Conservation (phyloP, 2,329 filamentous ascomycete species). For the Hymenoscyphus fraxineus region DNA sequence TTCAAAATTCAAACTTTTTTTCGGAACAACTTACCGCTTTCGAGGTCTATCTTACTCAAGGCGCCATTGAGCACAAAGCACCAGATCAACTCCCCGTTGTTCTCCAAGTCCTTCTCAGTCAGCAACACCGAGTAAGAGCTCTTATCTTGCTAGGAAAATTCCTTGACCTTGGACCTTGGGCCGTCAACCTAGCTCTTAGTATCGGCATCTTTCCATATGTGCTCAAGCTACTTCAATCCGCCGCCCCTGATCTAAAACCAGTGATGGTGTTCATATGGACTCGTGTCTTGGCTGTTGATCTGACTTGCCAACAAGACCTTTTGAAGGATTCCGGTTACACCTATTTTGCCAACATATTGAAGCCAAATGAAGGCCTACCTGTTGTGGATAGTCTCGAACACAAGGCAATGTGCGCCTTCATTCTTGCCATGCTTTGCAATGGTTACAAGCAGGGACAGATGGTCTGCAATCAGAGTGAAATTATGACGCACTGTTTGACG, state of each 20-base stretch:
- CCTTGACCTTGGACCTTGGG: slow-evolving; percentile 93
- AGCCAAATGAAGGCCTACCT: slow-evolving; percentile 76
- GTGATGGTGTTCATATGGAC: slow-evolving; percentile 99
- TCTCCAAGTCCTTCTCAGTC: slow-evolving; percentile 89
- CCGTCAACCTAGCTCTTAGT: slow-evolving; percentile 93
- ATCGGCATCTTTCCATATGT: slow-evolving; percentile 99
- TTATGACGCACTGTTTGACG: slow-evolving; percentile 81
- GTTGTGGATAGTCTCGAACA: slow-evolving; percentile 89
- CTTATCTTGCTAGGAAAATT: slow-evolving; percentile 91
- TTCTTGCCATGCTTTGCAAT: slow-evolving; percentile 95
- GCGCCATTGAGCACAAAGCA: slow-evolving; percentile 77
- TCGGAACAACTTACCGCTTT: slow-evolving; percentile 96
- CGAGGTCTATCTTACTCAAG: slow-evolving; percentile 85
- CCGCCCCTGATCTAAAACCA: slow-evolving; percentile 88
- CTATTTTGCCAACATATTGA: slow-evolving; percentile 92
- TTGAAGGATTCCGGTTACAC: slow-evolving; percentile 96
- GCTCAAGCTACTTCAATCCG: slow-evolving; percentile 92
- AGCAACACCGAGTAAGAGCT: slow-evolving; percentile 87
- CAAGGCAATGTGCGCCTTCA: slow-evolving; percentile 98
- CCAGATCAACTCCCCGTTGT: slow-evolving; percentile 96
- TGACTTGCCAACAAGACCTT: slow-evolving; percentile 87
- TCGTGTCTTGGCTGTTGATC: slow-evolving; percentile 88
- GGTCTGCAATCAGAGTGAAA: slow-evolving; percentile 84
- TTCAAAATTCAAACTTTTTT: slow-evolving; percentile 93
- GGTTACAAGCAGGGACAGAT: slow-evolving; percentile 88